A percentile compares a stretch with the other conserved stretches of the same genome.
Evolutionary conservation across 371 early-diverging fungal genomes (phyloP).

Genomic region (Mucor racemosus): DNA sequence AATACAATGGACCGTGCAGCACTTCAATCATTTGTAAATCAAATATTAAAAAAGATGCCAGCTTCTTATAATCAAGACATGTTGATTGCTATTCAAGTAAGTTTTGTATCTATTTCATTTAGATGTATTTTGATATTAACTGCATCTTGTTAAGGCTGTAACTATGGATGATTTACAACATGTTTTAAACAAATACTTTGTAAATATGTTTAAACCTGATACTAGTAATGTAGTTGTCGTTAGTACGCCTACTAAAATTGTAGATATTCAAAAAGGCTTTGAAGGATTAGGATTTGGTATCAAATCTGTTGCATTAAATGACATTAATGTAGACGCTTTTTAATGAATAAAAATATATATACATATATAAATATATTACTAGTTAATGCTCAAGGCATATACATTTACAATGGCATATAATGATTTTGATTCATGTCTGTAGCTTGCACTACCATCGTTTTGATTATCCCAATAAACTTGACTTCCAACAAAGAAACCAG

Average conservation of each 20-base stretch:
- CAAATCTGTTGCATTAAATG: constrained; percentile 40
- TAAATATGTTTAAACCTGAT: constrained; percentile 57
- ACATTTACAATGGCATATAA: constrained; percentile 67
- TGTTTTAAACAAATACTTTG: constrained; percentile 54
- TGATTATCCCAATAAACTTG: constrained; percentile 79
- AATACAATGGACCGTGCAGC: constrained; percentile 65
- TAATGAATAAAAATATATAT: constrained; percentile 3
- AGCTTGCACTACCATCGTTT: constrained; percentile 71
- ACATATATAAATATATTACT: background rate
- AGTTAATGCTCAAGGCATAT: constrained; percentile 54
- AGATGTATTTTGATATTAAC: background rate
- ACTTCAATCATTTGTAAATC: constrained; percentile 62
- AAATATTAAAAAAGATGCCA: constrained; percentile 62
- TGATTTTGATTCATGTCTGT: constrained; percentile 69
- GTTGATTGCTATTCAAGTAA: constrained; percentile 49
- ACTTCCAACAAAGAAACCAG: constrained; percentile 76
- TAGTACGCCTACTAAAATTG: constrained; percentile 57
- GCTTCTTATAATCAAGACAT: constrained; percentile 59
- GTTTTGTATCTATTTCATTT: background rate
- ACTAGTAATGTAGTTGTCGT: constrained; percentile 61
- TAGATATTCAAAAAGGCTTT: constrained; percentile 53
- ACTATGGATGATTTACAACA: constrained; percentile 48
- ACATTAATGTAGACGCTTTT: constrained; percentile 31
- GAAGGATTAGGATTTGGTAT: constrained; percentile 41
- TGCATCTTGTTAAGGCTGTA: constrained; percentile 32